A percentile compares a stretch with the other conserved stretches of the same genome.
phyloP scores from a whole-genome alignment of 2,329 filamentous ascomycete genomes.

The Aspergillus fumigatiaffinis region DNA sequence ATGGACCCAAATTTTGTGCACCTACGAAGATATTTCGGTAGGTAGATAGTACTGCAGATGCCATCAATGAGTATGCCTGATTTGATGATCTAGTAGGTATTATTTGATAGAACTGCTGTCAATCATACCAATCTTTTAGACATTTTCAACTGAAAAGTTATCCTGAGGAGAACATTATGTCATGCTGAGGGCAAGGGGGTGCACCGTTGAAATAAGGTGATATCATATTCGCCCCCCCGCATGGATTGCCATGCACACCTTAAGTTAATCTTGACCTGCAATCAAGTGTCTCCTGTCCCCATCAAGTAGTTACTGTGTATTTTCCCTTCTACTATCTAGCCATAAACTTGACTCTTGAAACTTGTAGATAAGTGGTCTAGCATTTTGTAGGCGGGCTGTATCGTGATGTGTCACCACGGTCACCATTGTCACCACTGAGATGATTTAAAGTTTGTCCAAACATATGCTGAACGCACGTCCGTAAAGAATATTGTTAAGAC shows the following conservation, averaged over 20 bases:
- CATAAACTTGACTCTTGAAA: no score
- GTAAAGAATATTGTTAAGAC: no score
- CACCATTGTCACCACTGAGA: no score
- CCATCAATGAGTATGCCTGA: background rate
- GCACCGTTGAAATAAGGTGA: background rate
- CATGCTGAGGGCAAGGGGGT: background rate
- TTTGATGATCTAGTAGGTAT: background rate
- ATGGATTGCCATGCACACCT: slow-evolving; percentile 11
- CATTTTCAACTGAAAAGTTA: no score
- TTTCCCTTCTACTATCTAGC: background rate
- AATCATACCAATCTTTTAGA: background rate
- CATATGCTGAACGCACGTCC: no score
- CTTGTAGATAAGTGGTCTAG: no score
- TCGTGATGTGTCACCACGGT: no score
- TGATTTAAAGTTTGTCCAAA: no score
- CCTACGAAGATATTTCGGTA: no score
- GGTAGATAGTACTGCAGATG: background rate
- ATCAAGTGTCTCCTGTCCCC: background rate
- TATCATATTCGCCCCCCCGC: slow-evolving; percentile 15
- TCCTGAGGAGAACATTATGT: background rate
- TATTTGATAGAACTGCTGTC: background rate
- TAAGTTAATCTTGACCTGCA: slow-evolving; percentile 7
- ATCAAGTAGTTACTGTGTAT: background rate
- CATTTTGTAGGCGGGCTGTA: background rate
- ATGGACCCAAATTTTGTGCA: background rate